phyloP scores from a whole-genome alignment of 1,139 yeast species.

The Yamadazyma sp. region DNA sequence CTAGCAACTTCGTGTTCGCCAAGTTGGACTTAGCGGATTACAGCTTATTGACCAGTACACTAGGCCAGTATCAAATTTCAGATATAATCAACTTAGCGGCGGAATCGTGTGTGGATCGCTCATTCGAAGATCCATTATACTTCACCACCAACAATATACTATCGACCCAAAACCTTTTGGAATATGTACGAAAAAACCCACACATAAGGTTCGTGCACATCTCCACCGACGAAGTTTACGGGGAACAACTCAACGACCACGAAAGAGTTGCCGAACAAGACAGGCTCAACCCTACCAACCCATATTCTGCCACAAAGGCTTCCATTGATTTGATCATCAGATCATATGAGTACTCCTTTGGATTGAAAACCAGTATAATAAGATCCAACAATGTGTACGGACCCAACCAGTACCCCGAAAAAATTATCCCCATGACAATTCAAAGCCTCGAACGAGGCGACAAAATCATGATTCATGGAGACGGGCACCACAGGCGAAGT shows the following conservation, averaged over 20 bases:
- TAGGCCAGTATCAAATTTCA: slow-evolving; percentile 22
- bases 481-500: slow-evolving; percentile 46
- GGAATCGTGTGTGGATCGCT: slow-evolving; percentile 57
- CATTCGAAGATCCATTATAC: slow-evolving; percentile 46
- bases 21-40: slow-evolving; percentile 39
- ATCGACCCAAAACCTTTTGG: slow-evolving; percentile 53
- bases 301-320: slow-evolving; percentile 63
- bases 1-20: slow-evolving; percentile 24
- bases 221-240: slow-evolving; percentile 66
- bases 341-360: slow-evolving; percentile 47
- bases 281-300: slow-evolving; percentile 52
- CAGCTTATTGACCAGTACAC: slow-evolving; percentile 13
- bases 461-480: slow-evolving; percentile 45
- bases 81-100: slow-evolving; percentile 58
- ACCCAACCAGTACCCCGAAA: slow-evolving; percentile 57
- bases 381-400: slow-evolving; percentile 61
- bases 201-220: slow-evolving; percentile 42
- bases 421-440: slow-evolving; percentile 45
- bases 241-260: slow-evolving; percentile 34
- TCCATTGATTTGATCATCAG: slow-evolving; percentile 52
- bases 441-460: slow-evolving; percentile 14
- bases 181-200: slow-evolving; percentile 24
- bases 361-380: slow-evolving; percentile 43
- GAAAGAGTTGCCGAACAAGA: slow-evolving; percentile 34
- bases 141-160: slow-evolving; percentile 51